Conservation (phyloP, 768 basidiomycete genomes). For the Boletus insuetus region DNA sequence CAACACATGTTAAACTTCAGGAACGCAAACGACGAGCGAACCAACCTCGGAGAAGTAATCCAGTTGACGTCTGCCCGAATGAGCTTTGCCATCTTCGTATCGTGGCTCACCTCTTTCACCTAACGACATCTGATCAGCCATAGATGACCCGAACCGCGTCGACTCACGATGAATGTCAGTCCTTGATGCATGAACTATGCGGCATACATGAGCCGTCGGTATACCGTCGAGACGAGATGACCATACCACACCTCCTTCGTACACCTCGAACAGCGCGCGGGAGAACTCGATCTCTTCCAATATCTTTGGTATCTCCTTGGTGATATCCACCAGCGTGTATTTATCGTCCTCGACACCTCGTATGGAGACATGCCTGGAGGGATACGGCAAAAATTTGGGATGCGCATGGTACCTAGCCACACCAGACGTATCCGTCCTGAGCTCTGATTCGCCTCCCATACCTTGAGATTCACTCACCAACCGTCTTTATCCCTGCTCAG, state of each 20-base stretch:
- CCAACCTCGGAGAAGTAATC: slow-evolving; percentile 69
- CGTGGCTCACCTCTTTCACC: slow-evolving; percentile 82
- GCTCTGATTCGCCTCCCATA: background rate
- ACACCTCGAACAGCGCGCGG: slow-evolving; percentile 82
- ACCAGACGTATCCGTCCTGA: background rate
- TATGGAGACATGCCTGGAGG: slow-evolving; percentile 68
- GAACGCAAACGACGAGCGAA: background rate
- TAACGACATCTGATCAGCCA: slow-evolving; percentile 25
- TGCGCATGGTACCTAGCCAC: slow-evolving; percentile 73
- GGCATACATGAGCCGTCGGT: slow-evolving; percentile 1
- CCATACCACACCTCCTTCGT: slow-evolving; percentile 81
- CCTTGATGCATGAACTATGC: slow-evolving; percentile 86
- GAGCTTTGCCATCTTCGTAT: slow-evolving; percentile 67
- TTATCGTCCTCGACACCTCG: slow-evolving; percentile 77
- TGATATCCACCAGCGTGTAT: slow-evolving; percentile 71
- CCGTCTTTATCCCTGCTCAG: slow-evolving; percentile 73
- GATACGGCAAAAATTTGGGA: slow-evolving; percentile 75
- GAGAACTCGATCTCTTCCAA: slow-evolving; percentile 84
- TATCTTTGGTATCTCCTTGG: slow-evolving; percentile 38
- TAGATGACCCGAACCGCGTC: background rate
- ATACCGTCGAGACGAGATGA: background rate
- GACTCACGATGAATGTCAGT: slow-evolving; percentile 66
- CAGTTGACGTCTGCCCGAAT: slow-evolving; percentile 78
- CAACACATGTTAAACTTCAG: background rate
- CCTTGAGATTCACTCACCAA: slow-evolving; percentile 48